A percentile compares a stretch with the other conserved stretches of the same genome.
Evolutionary conservation across 2,329 filamentous ascomycete species (phyloP).

Genomic region (Penicillium sp.): DNA sequence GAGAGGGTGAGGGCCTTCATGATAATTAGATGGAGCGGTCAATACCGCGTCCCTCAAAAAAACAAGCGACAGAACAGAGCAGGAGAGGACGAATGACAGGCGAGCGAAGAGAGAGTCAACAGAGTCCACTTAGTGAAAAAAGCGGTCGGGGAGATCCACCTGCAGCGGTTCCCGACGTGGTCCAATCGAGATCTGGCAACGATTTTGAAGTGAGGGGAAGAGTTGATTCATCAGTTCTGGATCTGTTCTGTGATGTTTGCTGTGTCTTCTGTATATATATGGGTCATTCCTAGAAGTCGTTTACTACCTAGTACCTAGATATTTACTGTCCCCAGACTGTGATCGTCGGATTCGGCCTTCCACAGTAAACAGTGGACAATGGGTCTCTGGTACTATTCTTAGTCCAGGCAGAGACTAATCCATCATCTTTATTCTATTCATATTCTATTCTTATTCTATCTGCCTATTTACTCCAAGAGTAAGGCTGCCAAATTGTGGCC

Average conservation of each 20-base stretch:
- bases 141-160: slow-evolving; percentile 12
- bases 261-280: neutral
- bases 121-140: slow-evolving; percentile 6
- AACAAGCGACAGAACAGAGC: neutral
- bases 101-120: slow-evolving; percentile 5
- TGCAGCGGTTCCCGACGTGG: slow-evolving; percentile 12
- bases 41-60: slow-evolving; percentile 18
- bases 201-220: neutral
- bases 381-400: slow-evolving; percentile 1
- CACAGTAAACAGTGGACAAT: slow-evolving; percentile 2
- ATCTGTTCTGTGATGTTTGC: neutral
- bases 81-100: slow-evolving; percentile 4
- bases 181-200: slow-evolving; percentile 14
- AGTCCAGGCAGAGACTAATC: neutral
- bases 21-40: slow-evolving; percentile 34
- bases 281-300: neutral
- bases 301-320: too few species aligned
- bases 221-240: neutral
- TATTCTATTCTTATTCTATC: neutral
- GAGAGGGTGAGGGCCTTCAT: slow-evolving; percentile 66
- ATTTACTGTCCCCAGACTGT: neutral
- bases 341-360: neutral
- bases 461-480: neutral
- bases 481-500: neutral
- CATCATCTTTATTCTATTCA: neutral